Percentiles rank a stretch among this genome's conserved stretches.
phyloP scores from a whole-genome alignment of 441 rosid species.

The Kokia cookei region DNA sequence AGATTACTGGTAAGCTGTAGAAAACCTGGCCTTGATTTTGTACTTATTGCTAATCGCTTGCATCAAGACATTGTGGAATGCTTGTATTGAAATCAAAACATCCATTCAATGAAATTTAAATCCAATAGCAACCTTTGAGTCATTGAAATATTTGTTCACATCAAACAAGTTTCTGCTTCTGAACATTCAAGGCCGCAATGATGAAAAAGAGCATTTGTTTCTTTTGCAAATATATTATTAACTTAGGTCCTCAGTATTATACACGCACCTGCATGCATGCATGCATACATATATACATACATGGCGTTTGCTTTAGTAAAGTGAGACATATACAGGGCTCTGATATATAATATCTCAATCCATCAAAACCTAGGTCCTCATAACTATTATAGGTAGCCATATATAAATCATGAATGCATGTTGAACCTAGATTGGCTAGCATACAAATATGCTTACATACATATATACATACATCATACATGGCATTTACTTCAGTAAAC shows the following conservation, averaged over 20 bases:
- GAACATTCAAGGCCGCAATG: neutral
- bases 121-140: neutral
- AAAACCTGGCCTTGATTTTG: neutral
- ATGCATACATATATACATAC: too few relatives aligned
- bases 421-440: neutral
- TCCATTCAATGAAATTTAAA: neutral
- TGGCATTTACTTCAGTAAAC: neutral
- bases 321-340: neutral
- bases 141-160: neutral
- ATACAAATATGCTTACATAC: neutral
- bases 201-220: neutral
- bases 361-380: neutral
- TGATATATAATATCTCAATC: neutral
- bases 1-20: slow-evolving; percentile 45
- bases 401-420: neutral
- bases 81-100: neutral
- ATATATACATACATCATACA: neutral
- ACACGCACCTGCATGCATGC: too few relatives aligned
- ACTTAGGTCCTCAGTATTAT: too few relatives aligned
- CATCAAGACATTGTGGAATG: neutral
- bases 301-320: neutral
- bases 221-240: neutral
- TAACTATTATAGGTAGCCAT: neutral
- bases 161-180: neutral
- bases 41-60: neutral